Evolutionary conservation across 1,284 basidiomycete species (phyloP).

Genomic region (Rhodotorula sp.): DNA sequence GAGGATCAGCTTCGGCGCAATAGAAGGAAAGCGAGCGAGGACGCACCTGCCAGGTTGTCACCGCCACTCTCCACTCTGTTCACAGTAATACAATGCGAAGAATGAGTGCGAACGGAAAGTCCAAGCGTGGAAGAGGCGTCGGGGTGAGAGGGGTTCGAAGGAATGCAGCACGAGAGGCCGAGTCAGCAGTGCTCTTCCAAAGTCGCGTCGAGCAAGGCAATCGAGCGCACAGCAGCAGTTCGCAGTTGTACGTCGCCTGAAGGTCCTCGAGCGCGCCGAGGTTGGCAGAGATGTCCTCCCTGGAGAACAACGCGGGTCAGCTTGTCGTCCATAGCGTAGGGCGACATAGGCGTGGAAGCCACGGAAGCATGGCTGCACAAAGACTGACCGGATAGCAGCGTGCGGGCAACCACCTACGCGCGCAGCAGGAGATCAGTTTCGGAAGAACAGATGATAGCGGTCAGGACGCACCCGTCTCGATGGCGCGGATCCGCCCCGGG

Average conservation of each 20-base stretch:
- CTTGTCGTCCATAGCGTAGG: too few relatives aligned
- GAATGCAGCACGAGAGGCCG: background rate
- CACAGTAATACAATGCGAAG: too few relatives aligned
- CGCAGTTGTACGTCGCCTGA: conserved; percentile 69
- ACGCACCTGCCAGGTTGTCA: background rate
- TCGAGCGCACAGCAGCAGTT: conserved; percentile 45
- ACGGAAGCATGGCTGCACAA: background rate
- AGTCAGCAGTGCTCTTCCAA: background rate
- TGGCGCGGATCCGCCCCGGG: conserved; percentile 80
- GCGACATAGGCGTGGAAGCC: background rate
- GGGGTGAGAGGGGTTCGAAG: too few relatives aligned
- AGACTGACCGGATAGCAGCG: conserved; percentile 70
- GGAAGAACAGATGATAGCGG: background rate
- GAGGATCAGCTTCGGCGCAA: background rate
- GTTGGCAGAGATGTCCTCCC: conserved; percentile 97
- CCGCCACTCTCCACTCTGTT: conserved; percentile 3
- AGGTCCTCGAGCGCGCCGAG: conserved; percentile 91
- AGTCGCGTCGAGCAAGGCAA: background rate
- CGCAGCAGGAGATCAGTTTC: background rate
- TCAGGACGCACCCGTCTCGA: conserved; percentile 68
- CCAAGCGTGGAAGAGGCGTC: too few relatives aligned
- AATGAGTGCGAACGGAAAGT: too few relatives aligned
- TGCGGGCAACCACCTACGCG: conserved; percentile 80
- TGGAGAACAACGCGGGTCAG: conserved; percentile 35
- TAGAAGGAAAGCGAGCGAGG: accelerated